Base-by-base conservation (phyloP, 2,329 filamentous ascomycete genomes). In the Monascus ruber region DNA sequence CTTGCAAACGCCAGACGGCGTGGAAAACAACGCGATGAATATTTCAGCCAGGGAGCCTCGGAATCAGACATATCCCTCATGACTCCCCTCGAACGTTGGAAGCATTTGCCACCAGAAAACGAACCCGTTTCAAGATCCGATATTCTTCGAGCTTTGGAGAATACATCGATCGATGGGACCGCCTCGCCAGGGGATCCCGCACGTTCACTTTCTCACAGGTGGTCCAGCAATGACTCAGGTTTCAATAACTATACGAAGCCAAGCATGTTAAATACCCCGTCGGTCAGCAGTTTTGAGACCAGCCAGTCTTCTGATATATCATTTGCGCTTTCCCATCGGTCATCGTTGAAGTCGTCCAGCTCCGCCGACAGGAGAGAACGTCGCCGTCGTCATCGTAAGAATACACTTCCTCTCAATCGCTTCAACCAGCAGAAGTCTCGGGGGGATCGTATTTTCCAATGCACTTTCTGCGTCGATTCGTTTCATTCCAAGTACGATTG, bases 1-100 rank as follows among this genome's bases (percentile, higher is more conserved):
- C 76, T 94, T 35, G 87, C 87, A 42, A 94, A 94, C 60, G 86
- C 86, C 41, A 79, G 87, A 33, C 77, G 87, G 41, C 75, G 87
- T 45, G 81, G 84, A 51, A 94, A 94, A 65, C 78, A 83, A 39
- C 76, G 79, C 35, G 70, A 80, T 94, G 45, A 79, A 88, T 46
- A 88, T 94, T 40, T 83, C 85, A 7, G 67, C 50, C 37, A 72
- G 52, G 66, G 73, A 52, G 64, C 69, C 76, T 34, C 74, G 42
- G 17, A 17, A 17, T 17, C 17, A 17, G 56, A 74, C 47, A 53
- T 62, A 32, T 54, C 64, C 24, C 56, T 75, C 54, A 72, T 81
- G 60, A 77, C 77, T 53, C 78, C 78, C 5, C 65, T 83, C 50
- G 77, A 83, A 61, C 66, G 79, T 71, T 83, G 79, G 78, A 74